Conservation (phyloP, 1,139 yeast genomes). For the Blastobotrys arbuscula region DNA sequence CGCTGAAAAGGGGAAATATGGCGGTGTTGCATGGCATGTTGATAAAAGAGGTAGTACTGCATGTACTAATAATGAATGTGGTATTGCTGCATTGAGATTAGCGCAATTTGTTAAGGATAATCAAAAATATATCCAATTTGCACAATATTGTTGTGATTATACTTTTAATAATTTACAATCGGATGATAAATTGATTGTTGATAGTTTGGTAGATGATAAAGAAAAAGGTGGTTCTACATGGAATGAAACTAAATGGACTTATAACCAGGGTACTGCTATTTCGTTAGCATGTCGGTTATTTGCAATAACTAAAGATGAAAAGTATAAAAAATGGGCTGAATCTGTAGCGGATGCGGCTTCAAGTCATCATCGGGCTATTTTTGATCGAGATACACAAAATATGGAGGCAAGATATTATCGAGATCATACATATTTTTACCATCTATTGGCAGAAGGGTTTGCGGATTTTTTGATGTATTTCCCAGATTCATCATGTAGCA, state of each 20-base stretch:
- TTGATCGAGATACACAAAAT: conserved; percentile 57
- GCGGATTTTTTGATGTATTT: conserved; percentile 57
- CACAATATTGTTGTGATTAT: conserved; percentile 51
- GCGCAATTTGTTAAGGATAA: conserved; percentile 46
- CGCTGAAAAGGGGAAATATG: conserved; percentile 43
- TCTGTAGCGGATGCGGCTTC: conserved; percentile 58
- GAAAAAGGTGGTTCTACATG: conserved; percentile 40
- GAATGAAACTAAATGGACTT: conserved; percentile 58
- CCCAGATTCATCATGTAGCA: conserved; percentile 23
- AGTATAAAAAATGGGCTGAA: conserved; percentile 54
- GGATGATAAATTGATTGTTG: conserved; percentile 53
- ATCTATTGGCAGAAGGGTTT: conserved; percentile 60
- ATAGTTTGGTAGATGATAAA: conserved; percentile 47
- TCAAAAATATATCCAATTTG: conserved; percentile 48
- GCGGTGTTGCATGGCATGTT: conserved; percentile 64
- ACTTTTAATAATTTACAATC: conserved; percentile 49
- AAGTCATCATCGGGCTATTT: conserved; percentile 50
- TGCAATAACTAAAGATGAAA: conserved; percentile 46
- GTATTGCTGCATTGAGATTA: conserved; percentile 57
- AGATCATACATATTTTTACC: conserved; percentile 60
- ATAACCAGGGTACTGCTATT: conserved; percentile 62
- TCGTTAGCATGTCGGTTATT: conserved; percentile 52
- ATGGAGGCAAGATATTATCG: conserved; percentile 56
- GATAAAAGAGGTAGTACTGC: conserved; percentile 55
- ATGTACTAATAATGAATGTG: conserved; percentile 69